Evolutionary conservation across 352 stramenopile species (phyloP), one percentile per base, ranked within the genome.

Genomic region (Albugo laibachii): DNA sequence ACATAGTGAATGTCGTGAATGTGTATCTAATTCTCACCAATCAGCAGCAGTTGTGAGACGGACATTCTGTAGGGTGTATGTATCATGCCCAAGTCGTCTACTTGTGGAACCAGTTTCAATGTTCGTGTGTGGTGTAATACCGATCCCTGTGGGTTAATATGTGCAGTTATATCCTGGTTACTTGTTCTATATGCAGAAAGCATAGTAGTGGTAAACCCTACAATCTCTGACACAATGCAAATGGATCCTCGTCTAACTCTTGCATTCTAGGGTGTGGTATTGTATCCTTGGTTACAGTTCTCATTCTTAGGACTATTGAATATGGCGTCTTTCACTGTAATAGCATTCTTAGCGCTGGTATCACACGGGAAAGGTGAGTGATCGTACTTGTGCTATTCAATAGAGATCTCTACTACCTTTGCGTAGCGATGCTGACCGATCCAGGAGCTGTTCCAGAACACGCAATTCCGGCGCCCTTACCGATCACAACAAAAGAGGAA

Each of bases 361-460:
- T 82, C 80, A 3, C 95, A 99, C 58, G 86, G 95, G 57, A 95
- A 95, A 88, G 77, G 80, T 91, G 40, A 12, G 14, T 5, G n/a
- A 36, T 34, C 10, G 31, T 49, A 12, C 15, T 16, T 42, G 18
- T 12, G 36, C 42, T 27, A 44, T 45, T 18, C 36, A 31, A 35
- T 52, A n/a, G 46, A 12, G 35, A 20, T 39, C 3, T 37, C 19
- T 8, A 21, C 39, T 10, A 48, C 6, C 20, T 40, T 21, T 0
- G 49, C 39, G 2, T 18, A 84, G 92, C 93, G 13, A 99, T 99
- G 95, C 81, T 96, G 31, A 98, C 93, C 13, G 89, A 99, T 63
- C 95, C 95, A 5, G 95, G 95, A 35, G 91, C 92, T 42, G 94
- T 99, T 0, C 93, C 93, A 1, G 85, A 93, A 35, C 83, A 93